These are phyloP conservation scores for Talaromyces adpressus DNA, from an alignment of 495 filamentous ascomycete genomes.

Conservation along the genomic window DNA sequence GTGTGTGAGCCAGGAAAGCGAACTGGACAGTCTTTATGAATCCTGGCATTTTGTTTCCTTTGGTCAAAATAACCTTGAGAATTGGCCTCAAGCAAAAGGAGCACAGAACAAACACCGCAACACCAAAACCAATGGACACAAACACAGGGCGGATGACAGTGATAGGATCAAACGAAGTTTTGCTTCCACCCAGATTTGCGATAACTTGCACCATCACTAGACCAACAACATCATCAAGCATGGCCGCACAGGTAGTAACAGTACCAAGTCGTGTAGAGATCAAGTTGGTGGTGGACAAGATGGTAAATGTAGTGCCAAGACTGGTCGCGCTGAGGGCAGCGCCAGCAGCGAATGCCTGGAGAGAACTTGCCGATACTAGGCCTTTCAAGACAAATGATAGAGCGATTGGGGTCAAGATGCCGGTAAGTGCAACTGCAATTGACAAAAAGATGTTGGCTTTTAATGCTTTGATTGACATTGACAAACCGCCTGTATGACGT, in stretches of 20 bases:
- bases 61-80: conserved; percentile 10
- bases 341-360: conserved; percentile 68
- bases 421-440: conserved; percentile 52
- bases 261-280: conserved; percentile 57
- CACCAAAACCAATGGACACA: conserved; percentile 50
- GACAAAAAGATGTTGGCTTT: conserved; percentile 55
- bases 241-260: conserved; percentile 64
- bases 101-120: conserved; percentile 39
- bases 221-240: conserved; percentile 79
- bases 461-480: conserved; percentile 52
- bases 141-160: conserved; percentile 52
- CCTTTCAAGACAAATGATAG: conserved; percentile 55
- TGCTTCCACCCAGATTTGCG: conserved; percentile 35
- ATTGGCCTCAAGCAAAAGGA: conserved; percentile 35
- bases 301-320: conserved; percentile 72
- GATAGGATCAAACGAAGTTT: conserved; percentile 26
- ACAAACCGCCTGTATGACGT: conserved; percentile 59
- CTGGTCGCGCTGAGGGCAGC: conserved; percentile 71
- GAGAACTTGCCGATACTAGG: conserved; percentile 31
- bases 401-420: conserved; percentile 57
- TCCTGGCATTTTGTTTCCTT: conserved; percentile 9
- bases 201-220: conserved; percentile 72
- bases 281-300: conserved; percentile 52
- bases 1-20: conserved; percentile 33
- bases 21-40: conserved; percentile 17